Conservation (phyloP, 176 grass and related monocot species). For the Carex pumila region DNA sequence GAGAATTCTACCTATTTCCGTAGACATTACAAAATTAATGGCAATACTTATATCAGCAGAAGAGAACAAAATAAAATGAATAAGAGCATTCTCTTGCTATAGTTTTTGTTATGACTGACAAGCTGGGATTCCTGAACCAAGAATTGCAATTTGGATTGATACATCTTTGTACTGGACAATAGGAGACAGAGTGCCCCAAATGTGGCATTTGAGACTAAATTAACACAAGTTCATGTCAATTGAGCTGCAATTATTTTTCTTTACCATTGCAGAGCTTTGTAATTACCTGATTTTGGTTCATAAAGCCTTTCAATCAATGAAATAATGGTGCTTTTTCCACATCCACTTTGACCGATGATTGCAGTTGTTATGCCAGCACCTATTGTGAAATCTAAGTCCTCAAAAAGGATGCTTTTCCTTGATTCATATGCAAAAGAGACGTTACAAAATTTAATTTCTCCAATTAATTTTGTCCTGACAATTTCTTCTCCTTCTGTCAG, state of each 20-base stretch:
- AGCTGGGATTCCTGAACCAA: not conserved
- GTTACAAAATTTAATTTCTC: not conserved
- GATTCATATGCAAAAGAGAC: not conserved
- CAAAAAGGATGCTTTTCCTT: conserved; percentile 19
- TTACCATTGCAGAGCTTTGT: not conserved
- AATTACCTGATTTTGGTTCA: not conserved
- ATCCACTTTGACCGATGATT: conserved; percentile 46
- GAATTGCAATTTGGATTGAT: not conserved
- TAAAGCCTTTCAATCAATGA: conserved; percentile 62
- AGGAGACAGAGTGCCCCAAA: not conserved
- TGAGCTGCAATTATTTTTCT: not conserved
- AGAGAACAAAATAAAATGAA: not conserved
- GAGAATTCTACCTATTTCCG: conserved; percentile 20
- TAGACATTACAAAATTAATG: not conserved
- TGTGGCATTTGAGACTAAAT: not conserved
- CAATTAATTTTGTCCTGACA: not conserved
- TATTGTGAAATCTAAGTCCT: conserved; percentile 32
- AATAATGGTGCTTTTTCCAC: conserved; percentile 47
- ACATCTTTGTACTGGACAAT: not conserved
- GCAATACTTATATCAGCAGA: not conserved
- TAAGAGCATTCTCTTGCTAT: not conserved
- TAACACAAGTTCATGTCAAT: not conserved
- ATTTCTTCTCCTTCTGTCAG: not conserved
- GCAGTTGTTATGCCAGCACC: conserved; percentile 29
- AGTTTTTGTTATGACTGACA: not conserved